These are phyloP conservation scores for Chenopodium quinoa DNA, from an alignment of 148 eudicot species.

Conservation along the genomic window DNA sequence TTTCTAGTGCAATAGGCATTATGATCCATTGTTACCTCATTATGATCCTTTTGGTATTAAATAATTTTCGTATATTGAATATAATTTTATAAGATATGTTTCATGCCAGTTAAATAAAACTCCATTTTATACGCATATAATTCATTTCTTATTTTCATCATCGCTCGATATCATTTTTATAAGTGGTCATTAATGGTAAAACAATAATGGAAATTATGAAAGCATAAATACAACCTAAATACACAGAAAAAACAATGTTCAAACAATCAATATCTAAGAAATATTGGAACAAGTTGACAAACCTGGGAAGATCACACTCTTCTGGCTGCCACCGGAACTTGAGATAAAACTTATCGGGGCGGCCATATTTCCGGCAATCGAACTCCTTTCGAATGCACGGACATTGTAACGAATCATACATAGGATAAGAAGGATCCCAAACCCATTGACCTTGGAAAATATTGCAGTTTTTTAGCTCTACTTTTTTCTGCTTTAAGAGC, in stretches of 20 bases:
- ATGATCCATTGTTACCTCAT: too few relatives aligned
- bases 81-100: too few relatives aligned
- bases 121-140: too few relatives aligned
- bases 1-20: too few relatives aligned
- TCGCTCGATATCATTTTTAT: too few relatives aligned
- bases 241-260: background rate
- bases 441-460: constrained; percentile 32
- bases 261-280: background rate
- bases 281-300: background rate
- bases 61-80: too few relatives aligned
- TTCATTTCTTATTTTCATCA: too few relatives aligned
- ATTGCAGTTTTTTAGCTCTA: constrained; percentile 22
- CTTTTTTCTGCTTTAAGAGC: background rate
- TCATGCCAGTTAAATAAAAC: too few relatives aligned
- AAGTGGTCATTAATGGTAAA: too few relatives aligned
- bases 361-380: constrained; percentile 41
- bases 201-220: background rate
- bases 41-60: too few relatives aligned
- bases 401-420: constrained; percentile 34
- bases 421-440: constrained; percentile 37
- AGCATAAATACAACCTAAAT: background rate
- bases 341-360: constrained; percentile 35
- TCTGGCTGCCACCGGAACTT: constrained; percentile 47
- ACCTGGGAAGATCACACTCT: constrained; percentile 42
- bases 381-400: constrained; percentile 35